Evolutionary conservation across 768 basidiomycete species (phyloP).

Genomic region (Cubamyces lactineus): DNA sequence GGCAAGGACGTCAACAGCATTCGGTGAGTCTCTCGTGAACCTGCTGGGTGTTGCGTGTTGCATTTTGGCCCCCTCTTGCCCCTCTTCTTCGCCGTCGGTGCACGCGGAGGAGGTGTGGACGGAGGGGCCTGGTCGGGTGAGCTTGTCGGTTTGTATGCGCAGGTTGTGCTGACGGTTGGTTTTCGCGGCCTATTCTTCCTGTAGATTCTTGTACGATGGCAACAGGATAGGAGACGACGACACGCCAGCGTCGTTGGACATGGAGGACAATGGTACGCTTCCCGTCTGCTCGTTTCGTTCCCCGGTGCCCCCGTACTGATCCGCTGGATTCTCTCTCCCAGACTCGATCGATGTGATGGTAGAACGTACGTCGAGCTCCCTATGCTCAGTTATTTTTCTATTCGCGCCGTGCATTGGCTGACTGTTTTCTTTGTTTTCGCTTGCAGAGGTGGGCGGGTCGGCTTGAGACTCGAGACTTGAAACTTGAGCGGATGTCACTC

Average conservation of each 20-base stretch:
- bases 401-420: too few species aligned
- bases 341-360: conserved; percentile 98
- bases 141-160: not conserved
- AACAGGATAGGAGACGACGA: conserved; percentile 85
- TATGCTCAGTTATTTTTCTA: not conserved
- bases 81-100: not conserved
- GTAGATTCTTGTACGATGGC: conserved; percentile 92
- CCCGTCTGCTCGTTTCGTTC: not conserved
- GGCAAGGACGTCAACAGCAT: conserved; percentile 88
- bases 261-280: conserved; percentile 83
- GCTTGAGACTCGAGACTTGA: too few species aligned
- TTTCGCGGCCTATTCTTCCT: conserved; percentile 1
- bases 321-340: conserved; percentile 30
- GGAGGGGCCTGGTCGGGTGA: not conserved
- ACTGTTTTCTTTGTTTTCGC: not conserved
- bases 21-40: conserved; percentile 56
- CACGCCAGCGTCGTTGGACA: conserved; percentile 80
- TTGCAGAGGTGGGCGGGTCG: conserved; percentile 37
- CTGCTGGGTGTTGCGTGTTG: not conserved
- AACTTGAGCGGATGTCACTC: conserved; percentile 8
- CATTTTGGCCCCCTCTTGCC: not conserved
- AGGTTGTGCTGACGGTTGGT: not conserved
- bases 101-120: not conserved
- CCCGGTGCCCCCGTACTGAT: not conserved
- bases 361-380: conserved; percentile 66